A percentile compares a stretch with the other conserved stretches of the same genome.
Evolutionary conservation across 306 rosid species (phyloP).

Genomic region (Glycine tomentella): DNA sequence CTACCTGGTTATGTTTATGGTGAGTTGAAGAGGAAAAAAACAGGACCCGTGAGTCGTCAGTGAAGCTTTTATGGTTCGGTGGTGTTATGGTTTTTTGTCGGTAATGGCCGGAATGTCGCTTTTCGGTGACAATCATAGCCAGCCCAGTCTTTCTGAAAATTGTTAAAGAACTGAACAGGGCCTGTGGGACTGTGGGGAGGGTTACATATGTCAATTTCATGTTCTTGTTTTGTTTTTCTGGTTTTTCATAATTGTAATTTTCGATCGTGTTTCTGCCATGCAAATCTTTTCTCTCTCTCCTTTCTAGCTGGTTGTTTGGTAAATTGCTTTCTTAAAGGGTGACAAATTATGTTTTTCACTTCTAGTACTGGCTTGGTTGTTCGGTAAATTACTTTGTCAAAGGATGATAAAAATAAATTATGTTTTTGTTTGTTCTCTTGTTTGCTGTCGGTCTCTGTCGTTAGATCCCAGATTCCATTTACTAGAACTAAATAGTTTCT

Average conservation of each 20-base stretch:
- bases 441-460: constrained; percentile 33
- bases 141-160: not conserved
- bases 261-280: constrained; percentile 53
- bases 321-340: constrained; percentile 4
- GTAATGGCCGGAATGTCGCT: constrained; percentile 38
- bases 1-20: not conserved
- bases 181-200: constrained; percentile 21
- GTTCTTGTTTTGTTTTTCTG: constrained; percentile 23
- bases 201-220: constrained; percentile 48
- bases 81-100: constrained; percentile 44
- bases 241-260: constrained; percentile 46
- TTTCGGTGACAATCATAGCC: constrained; percentile 30
- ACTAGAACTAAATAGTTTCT: constrained; percentile 36
- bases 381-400: constrained; percentile 39
- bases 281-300: constrained; percentile 46
- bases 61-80: constrained; percentile 7
- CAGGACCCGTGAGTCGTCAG: not conserved
- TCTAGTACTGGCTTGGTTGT: not conserved
- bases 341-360: constrained; percentile 34
- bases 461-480: constrained; percentile 42
- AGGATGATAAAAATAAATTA: constrained; percentile 58
- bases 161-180: not conserved
- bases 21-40: not conserved
- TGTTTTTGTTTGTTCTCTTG: constrained; percentile 52
- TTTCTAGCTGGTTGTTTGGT: constrained; percentile 3